Evolutionary conservation across 2,329 filamentous ascomycete genomes (phyloP), one percentile per base, ranked within the genome.

Genomic region (Aspergillus brunneoviolaceus): DNA sequence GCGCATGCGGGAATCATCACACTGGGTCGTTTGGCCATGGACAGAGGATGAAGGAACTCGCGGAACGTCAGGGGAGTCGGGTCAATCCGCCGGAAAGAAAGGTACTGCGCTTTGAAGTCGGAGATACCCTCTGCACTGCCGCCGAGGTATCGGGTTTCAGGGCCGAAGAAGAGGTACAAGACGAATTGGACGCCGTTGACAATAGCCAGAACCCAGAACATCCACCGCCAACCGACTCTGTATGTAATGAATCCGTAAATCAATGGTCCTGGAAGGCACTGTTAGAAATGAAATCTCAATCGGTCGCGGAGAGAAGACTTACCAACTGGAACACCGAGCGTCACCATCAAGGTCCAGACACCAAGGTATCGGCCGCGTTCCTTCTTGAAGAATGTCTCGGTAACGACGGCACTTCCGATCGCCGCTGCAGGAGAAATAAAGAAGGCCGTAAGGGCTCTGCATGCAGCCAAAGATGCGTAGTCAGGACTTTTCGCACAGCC

Each of bases 141-240:
- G 63, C 65, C 70, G 12, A 74, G 33, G 69, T 85, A 87, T 23
- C 81, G 79, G 1, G 84, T 85, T 67, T 87, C 85, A 0, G 81
- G 80, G 1, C 81, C 80, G 23, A 85, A 65, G 68, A 86, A 82
- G 57, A 86, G 68, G 67, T 86, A 87, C 23, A 83, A 68, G 53
- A 86, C 70, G 62, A 87, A 79, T 64, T 87, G 84, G 6, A 78
- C 79, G 51, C 77, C 82, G 59, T 87, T 87, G 66, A 80, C 80
- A 47, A 86, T 86, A 1, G 83, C 82, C 23, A 86, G 72, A 23
- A 82, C 78, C 79, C 81, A 86, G 69, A 83, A 87, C 27, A 86
- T 85, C 84, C 84, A 87, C 16, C 81, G 77, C 58, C 83, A 87
- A 0, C 81, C 80, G 14, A 82, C 79, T 10, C 81, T 77, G 58